Evolutionary conservation across 768 basidiomycete species (phyloP).

Genomic region (Mrakia frigida): DNA sequence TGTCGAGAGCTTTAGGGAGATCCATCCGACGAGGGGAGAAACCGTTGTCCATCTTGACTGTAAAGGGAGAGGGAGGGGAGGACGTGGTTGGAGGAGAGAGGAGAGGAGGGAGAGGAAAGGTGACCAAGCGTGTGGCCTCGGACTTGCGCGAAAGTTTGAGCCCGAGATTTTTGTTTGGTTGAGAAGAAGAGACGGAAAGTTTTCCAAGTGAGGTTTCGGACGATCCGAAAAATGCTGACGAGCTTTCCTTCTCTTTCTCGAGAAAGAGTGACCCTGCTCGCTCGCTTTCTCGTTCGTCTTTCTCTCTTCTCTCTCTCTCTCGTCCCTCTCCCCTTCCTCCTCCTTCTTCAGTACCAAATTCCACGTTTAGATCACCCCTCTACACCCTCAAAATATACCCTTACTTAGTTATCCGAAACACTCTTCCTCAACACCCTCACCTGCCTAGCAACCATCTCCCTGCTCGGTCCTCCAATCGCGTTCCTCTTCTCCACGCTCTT

Average conservation of each 20-base stretch:
- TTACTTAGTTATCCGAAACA: neutral
- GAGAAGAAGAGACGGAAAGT: no score
- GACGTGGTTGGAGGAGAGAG: neutral
- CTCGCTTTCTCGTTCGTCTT: slow-evolving; percentile 4
- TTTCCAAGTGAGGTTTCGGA: no score
- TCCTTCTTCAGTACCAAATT: neutral
- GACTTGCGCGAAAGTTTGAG: slow-evolving; percentile 66
- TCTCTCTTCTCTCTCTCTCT: slow-evolving; percentile 53
- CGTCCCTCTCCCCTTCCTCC: neutral
- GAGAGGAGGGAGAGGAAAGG: neutral
- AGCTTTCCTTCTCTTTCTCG: no score
- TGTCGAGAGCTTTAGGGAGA: slow-evolving; percentile 45
- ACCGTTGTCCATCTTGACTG: neutral
- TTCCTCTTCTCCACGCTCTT: slow-evolving; percentile 86
- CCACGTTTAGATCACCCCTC: neutral
- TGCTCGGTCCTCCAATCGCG: slow-evolving; percentile 87
- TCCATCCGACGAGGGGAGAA: neutral
- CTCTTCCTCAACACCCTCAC: slow-evolving; percentile 61
- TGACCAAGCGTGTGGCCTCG: slow-evolving; percentile 51
- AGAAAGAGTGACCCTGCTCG: no score
- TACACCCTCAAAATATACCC: no score
- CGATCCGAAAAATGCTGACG: no score
- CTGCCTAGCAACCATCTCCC: slow-evolving; percentile 76
- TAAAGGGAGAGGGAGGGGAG: neutral
- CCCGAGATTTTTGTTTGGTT: slow-evolving; percentile 47